These are phyloP conservation scores for Zelopaecilomyces penicillatus DNA, from an alignment of 2,329 filamentous ascomycete genomes.

Conservation along the genomic window DNA sequence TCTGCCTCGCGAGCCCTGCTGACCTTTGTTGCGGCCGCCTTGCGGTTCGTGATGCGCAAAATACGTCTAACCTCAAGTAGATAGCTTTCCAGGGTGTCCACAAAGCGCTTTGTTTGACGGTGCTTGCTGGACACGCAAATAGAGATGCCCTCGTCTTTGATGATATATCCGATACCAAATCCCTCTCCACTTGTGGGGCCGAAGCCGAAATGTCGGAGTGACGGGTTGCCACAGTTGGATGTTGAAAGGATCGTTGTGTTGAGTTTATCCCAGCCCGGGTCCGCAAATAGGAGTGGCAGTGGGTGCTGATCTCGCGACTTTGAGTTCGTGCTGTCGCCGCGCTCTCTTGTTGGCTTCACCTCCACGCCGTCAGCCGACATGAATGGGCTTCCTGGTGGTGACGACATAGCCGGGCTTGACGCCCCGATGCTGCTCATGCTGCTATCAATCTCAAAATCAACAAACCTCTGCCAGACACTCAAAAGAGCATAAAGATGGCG, in stretches of 20 bases:
- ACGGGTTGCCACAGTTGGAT: constrained; percentile 97
- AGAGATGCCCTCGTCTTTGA: constrained; percentile 70
- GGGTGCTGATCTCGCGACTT: constrained; percentile 37
- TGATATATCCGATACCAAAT: constrained; percentile 97
- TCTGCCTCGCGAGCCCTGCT: constrained; percentile 49
- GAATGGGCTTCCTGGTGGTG: constrained; percentile 26
- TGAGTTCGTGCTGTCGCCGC: constrained; percentile 48
- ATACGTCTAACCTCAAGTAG: constrained; percentile 84
- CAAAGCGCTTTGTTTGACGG: constrained; percentile 80
- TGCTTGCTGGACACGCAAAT: constrained; percentile 94
- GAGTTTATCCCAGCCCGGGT: constrained; percentile 86
- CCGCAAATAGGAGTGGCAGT: constrained; percentile 76
- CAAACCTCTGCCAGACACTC: constrained; percentile 84
- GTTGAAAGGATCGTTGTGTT: constrained; percentile 93
- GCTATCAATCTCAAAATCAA: constrained; percentile 58
- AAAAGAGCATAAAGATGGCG: constrained; percentile 89
- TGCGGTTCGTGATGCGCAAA: constrained; percentile 56
- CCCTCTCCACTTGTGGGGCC: constrained; percentile 89
- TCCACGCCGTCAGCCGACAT: constrained; percentile 31
- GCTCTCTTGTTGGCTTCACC: constrained; percentile 30
- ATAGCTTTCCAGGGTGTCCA: constrained; percentile 85
- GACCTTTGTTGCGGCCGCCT: constrained; percentile 32
- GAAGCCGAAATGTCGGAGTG: constrained; percentile 90
- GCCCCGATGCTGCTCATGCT: constrained; percentile 52
- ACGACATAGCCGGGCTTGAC: constrained; percentile 49